Evolutionary conservation across 495 filamentous ascomycete genomes (phyloP).

Genomic region (Penicillium robsamsonii): DNA sequence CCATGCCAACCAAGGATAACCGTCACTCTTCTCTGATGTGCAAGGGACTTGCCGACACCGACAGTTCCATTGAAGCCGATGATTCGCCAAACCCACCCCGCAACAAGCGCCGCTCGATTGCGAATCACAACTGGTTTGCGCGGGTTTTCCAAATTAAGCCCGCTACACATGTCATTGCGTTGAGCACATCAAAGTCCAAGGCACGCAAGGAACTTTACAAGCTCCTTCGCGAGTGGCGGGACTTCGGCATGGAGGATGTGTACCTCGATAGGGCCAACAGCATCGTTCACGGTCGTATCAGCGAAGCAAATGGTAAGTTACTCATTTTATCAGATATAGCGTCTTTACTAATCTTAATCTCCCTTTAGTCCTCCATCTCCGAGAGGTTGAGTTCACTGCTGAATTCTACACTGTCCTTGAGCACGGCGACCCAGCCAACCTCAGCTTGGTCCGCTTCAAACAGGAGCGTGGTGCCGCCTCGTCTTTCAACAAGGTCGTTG

Average conservation of each 20-base stretch:
- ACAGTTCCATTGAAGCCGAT: slow-evolving; percentile 20
- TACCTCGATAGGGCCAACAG: slow-evolving; percentile 69
- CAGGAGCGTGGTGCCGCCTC: slow-evolving; percentile 84
- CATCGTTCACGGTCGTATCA: slow-evolving; percentile 74
- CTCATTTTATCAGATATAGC: background rate
- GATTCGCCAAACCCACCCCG: slow-evolving; percentile 13
- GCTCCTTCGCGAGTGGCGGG: slow-evolving; percentile 73
- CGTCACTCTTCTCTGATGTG: slow-evolving; percentile 14
- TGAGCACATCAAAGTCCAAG: slow-evolving; percentile 63
- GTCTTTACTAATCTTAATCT: slow-evolving; percentile 2
- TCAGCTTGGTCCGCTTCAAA: slow-evolving; percentile 79
- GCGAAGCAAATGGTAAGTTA: slow-evolving; percentile 69
- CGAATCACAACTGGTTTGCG: slow-evolving; percentile 73
- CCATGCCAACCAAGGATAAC: slow-evolving; percentile 8
- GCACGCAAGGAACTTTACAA: slow-evolving; percentile 71
- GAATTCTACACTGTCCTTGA: slow-evolving; percentile 85
- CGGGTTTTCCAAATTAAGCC: slow-evolving; percentile 89
- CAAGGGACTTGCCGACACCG: slow-evolving; percentile 17
- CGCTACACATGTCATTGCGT: slow-evolving; percentile 66
- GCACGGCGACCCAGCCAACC: slow-evolving; percentile 62
- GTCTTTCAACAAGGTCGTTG: slow-evolving; percentile 80
- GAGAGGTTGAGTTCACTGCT: slow-evolving; percentile 73
- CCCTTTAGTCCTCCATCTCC: slow-evolving; percentile 63
- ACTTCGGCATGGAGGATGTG: slow-evolving; percentile 74
- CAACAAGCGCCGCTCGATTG: slow-evolving; percentile 21